Evolutionary conservation across 768 basidiomycete species (phyloP).

Genomic region (Podaxis sp.): DNA sequence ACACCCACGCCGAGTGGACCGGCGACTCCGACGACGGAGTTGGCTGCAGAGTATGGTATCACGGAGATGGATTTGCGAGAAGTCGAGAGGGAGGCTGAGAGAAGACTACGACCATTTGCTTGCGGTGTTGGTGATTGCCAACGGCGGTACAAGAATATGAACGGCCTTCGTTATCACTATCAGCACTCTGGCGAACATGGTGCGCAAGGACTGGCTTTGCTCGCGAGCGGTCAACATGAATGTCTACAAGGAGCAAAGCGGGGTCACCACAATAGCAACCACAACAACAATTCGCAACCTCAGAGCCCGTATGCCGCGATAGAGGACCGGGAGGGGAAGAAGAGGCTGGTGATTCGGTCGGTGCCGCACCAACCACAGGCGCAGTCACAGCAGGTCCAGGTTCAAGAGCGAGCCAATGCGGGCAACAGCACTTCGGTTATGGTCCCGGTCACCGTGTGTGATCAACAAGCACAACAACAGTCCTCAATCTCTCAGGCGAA

Average conservation of each 20-base stretch:
- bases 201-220: slow-evolving; percentile 76
- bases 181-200: slow-evolving; percentile 97
- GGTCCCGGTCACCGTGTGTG: slow-evolving; percentile 17
- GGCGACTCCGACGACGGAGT: slow-evolving; percentile 5
- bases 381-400: slow-evolving; percentile 20
- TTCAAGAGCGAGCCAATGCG: slow-evolving; percentile 14
- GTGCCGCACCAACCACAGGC: slow-evolving; percentile 16
- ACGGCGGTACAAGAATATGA: slow-evolving; percentile 98
- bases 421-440: slow-evolving; percentile 14
- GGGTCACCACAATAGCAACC: slow-evolving; percentile 11
- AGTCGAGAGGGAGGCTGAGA: slow-evolving; percentile 82
- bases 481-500: background rate
- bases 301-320: slow-evolving; percentile 4
- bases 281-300: slow-evolving; percentile 7
- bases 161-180: slow-evolving; percentile 93
- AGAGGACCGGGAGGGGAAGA: slow-evolving; percentile 14
- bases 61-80: slow-evolving; percentile 63
- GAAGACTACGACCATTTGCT: slow-evolving; percentile 76
- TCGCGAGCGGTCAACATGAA: slow-evolving; percentile 68
- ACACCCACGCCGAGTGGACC: slow-evolving; percentile 5
- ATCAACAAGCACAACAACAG: slow-evolving; percentile 12
- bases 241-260: slow-evolving; percentile 25
- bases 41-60: slow-evolving; percentile 23
- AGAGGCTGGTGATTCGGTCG: slow-evolving; percentile 13
- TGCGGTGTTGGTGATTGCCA: slow-evolving; percentile 85